Conservation (phyloP, 192 early-diverging fungal genomes). For the Nowakowskiella sp. region DNA sequence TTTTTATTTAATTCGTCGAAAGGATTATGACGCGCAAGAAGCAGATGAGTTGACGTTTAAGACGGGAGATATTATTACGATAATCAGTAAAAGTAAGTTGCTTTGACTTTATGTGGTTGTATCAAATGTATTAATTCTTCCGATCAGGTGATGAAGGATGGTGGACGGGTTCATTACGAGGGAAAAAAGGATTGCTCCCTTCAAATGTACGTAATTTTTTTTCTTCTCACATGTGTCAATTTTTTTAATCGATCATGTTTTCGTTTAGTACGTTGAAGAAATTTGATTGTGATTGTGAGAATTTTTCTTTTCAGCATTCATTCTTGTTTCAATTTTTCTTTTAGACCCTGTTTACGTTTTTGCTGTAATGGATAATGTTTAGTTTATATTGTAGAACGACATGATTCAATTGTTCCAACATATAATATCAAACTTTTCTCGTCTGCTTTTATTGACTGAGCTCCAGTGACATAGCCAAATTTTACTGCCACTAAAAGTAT, state of each 20-base stretch:
- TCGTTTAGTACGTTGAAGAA: background rate
- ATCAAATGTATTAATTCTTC: background rate
- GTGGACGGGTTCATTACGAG: conserved; percentile 42
- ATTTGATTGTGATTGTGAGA: background rate
- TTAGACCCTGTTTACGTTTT: too few species aligned
- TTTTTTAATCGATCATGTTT: background rate
- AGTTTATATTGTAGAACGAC: too few species aligned
- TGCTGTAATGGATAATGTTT: too few species aligned
- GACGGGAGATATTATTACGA: conserved; percentile 50
- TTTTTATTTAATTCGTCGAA: background rate
- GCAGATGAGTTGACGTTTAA: conserved; percentile 58
- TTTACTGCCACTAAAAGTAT: too few species aligned
- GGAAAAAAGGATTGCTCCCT: conserved; percentile 43
- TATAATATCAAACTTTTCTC: too few species aligned
- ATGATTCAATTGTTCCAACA: too few species aligned
- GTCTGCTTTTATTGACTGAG: too few species aligned
- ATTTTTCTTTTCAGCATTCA: background rate
- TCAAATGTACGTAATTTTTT: conserved; percentile 21
- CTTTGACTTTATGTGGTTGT: background rate
- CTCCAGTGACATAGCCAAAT: too few species aligned
- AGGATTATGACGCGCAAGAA: conserved; percentile 46
- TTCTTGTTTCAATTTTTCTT: too few species aligned
- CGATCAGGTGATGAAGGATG: conserved; percentile 38
- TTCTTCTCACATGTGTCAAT: too few species aligned
- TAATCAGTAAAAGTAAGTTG: conserved; percentile 31